These are phyloP conservation scores for Prunus mongolica DNA, from an alignment of 306 rosid species.

Conservation along the genomic window DNA sequence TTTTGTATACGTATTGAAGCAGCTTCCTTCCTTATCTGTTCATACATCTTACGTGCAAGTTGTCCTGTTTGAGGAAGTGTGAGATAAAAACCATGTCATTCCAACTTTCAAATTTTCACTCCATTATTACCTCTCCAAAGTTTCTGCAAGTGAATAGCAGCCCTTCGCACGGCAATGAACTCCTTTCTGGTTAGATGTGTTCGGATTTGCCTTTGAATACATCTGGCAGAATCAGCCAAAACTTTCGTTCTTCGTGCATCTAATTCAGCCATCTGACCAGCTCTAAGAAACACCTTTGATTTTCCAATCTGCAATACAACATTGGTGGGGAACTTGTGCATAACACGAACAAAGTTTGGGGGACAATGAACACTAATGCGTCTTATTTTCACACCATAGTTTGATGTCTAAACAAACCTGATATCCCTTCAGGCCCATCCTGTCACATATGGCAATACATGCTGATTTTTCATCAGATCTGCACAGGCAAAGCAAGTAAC, in stretches of 20 bases:
- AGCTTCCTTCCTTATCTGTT: slow-evolving; percentile 66
- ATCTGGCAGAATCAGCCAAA: slow-evolving; percentile 68
- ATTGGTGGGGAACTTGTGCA: slow-evolving; percentile 11
- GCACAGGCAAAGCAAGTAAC: slow-evolving; percentile 27
- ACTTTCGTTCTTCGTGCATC: slow-evolving; percentile 83
- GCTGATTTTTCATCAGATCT: slow-evolving; percentile 87
- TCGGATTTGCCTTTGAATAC: slow-evolving; percentile 73
- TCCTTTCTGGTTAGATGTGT: slow-evolving; percentile 70
- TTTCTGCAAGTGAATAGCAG: slow-evolving; percentile 63
- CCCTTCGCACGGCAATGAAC: slow-evolving; percentile 52
- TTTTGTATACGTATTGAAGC: slow-evolving; percentile 79
- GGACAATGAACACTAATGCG: neutral
- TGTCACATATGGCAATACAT: slow-evolving; percentile 61
- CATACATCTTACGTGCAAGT: slow-evolving; percentile 63
- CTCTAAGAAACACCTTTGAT: slow-evolving; percentile 81
- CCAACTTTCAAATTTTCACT: neutral
- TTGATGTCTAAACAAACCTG: slow-evolving; percentile 49
- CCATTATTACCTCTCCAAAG: slow-evolving; percentile 58
- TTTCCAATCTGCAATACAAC: slow-evolving; percentile 64
- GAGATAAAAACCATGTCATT: neutral
- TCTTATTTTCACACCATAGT: slow-evolving; percentile 5
- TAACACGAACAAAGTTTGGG: slow-evolving; percentile 1
- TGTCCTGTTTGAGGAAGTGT: slow-evolving; percentile 38
- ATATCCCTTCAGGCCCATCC: slow-evolving; percentile 77
- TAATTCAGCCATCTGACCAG: slow-evolving; percentile 94